phyloP scores from a whole-genome alignment of 1,284 basidiomycete genomes.

The Pascua guehoae region DNA sequence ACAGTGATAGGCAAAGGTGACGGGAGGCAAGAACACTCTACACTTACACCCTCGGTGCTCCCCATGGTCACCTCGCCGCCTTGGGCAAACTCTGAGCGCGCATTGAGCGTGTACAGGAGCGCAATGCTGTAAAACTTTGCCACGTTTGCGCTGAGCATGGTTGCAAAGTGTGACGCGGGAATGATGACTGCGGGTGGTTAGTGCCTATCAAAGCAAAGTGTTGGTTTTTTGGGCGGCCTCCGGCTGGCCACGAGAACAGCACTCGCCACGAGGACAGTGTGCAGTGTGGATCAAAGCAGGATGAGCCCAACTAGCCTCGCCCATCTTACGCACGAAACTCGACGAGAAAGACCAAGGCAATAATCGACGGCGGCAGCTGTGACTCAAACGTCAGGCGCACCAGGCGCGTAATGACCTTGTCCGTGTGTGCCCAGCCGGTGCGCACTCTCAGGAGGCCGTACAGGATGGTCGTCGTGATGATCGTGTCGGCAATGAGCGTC shows the following conservation, averaged over 20 bases:
- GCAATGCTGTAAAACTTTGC: constrained; percentile 29
- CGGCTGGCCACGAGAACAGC: not conserved
- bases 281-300: too few species aligned
- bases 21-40: too few species aligned
- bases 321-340: constrained; percentile 24
- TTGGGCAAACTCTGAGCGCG: not conserved
- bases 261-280: too few species aligned
- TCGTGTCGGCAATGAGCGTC: constrained; percentile 27
- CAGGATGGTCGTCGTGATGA: constrained; percentile 26
- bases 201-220: too few species aligned
- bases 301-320: too few species aligned
- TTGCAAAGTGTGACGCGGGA: constrained; percentile 20
- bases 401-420: constrained; percentile 22
- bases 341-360: constrained; percentile 22
- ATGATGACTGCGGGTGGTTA: constrained; percentile 7
- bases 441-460: constrained; percentile 21
- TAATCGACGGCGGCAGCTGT: constrained; percentile 25
- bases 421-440: constrained; percentile 33
- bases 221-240: too few species aligned
- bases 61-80: not conserved
- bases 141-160: constrained; percentile 24
- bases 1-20: too few species aligned
- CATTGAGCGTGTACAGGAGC: constrained; percentile 30
- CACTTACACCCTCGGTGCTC: too few species aligned
- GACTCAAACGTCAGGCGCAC: constrained; percentile 31